A percentile compares a stretch with the other conserved stretches of the same genome.
phyloP scores from a whole-genome alignment of 768 basidiomycete species.

The Cytidiella melzeri region DNA sequence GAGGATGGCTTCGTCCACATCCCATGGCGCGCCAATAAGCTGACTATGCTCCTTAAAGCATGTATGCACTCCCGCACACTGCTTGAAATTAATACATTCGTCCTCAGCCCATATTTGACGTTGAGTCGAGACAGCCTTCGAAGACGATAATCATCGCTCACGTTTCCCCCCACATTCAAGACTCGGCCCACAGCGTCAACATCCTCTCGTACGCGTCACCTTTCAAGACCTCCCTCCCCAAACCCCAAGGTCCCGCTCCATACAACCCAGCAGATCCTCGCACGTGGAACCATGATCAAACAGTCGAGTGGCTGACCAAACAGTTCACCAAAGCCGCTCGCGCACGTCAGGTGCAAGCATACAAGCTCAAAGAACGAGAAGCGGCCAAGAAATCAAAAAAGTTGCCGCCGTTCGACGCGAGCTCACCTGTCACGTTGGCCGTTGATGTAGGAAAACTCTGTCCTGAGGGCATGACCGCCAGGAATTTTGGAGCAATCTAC shows the following conservation, averaged over 20 bases:
- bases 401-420: conserved; percentile 1
- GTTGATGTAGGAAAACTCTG: conserved; percentile 26
- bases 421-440: conserved; percentile 12
- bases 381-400: conserved; percentile 12
- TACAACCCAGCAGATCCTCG: conserved; percentile 28
- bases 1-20: conserved; percentile 34
- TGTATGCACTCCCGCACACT: background rate
- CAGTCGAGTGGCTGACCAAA: conserved; percentile 23
- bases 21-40: conserved; percentile 29
- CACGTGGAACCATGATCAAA: conserved; percentile 28
- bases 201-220: conserved; percentile 31
- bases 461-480: conserved; percentile 26
- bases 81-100: background rate
- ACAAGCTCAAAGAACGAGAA: conserved; percentile 5
- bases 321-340: conserved; percentile 18
- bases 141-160: conserved; percentile 31
- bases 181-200: conserved; percentile 27
- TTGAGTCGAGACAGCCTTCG: conserved; percentile 26
- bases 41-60: conserved; percentile 32
- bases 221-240: conserved; percentile 27
- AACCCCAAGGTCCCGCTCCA: conserved; percentile 24
- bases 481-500: conserved; percentile 24
- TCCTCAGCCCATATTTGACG: conserved; percentile 32
- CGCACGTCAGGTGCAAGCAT: background rate
- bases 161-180: conserved; percentile 32